Evolutionary conservation across 176 grass and related monocot species (phyloP), one percentile per base, ranked within the genome.

Genomic region (Saccharum spontaneum): DNA sequence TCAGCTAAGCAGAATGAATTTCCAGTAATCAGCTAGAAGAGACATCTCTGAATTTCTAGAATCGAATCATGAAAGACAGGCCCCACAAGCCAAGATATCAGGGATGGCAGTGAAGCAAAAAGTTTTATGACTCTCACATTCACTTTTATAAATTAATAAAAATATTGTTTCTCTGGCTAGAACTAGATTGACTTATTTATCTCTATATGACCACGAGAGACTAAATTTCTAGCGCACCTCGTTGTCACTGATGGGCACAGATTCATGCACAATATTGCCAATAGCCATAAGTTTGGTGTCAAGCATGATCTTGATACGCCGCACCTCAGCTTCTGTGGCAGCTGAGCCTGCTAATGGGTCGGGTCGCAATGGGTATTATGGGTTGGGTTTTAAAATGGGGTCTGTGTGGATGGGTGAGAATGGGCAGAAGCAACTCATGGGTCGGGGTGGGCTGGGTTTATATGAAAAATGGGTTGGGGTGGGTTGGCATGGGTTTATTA

Each of bases 211-310:
- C 13, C 41, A 10, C 3, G 12, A 59, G 14, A 71, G 60, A 63
- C 6, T 30, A 80, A 40, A 38, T 68, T 89, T 59, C 36, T 0
- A 61, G 43, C 71, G 10, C 44, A 89, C 84, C 95, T 95, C 89
- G 4, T 98, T 85, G 2, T 91, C 74, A 66, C 87, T 93, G 69
- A 93, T 15, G 49, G 95, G 91, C 33, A 98, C 95, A 0, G 91
- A 87, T 78, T 78, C 89, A 38, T 95, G 95, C 24, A 98, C 89
- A 17, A 98, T 75, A 73, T 98, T 95, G 79, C 93, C 93, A 28
- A 98, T 88, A 15, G 73, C 83, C 52, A 75, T 90, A 6, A 95
- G 85, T 43, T 87, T 94, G 23, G 87, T 61, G 60, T 95, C 87
- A 54, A 95, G 87, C 3, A 78, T 68, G 79, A 23, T 75, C 86